Evolutionary conservation across 257 asterid genomes (phyloP), one percentile per base, ranked within the genome.

Genomic region (Solanum bukasovii): DNA sequence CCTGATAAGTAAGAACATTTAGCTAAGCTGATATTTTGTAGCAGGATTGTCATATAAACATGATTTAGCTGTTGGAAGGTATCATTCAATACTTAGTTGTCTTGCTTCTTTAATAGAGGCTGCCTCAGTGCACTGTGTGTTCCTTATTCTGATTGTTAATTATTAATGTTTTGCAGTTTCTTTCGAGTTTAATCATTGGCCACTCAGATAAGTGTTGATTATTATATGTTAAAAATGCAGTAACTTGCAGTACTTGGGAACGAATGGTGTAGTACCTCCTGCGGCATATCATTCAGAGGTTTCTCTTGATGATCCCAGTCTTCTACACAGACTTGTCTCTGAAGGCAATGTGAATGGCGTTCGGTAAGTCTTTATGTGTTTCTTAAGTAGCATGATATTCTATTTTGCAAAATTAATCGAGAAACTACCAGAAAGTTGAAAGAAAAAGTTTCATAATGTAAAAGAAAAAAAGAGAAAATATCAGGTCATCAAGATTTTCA

Each of bases 321-420:
- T 92, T 89, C 93, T 97, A 71, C 99, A 93, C 88, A 94, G 90
- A 61, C 93, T 93, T 91, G 93, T 96, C 84, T 95, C 98, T 88
- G 99, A 97, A 92, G 99, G 99, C 90, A 93, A 93, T 90, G 70
- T 94, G 65, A 89, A 73, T 86, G 98, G 93, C 59, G 98, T 94
- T 87, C 92, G 98, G 99, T 97, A 84, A 92, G 99, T 91, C 81
- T 85, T 82, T 3, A 18, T 4, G 70, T 82, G 86, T 49, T 82
- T 49, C 42, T 82, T 29, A 44, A 27, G 67, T 44, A 29, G 86
- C 34, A 82, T 67, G 86, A 40, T 31, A 49, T 82, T 14, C 40
- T 5, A 82, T 31, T 49, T 82, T 82, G 86, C 70, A 49, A 82
- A 82, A 44, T 79, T 31, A 49, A 16, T 20, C 18, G 9, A 82